A percentile compares a stretch with the other conserved stretches of the same genome.
Conservation (phyloP, 129 eudicot genomes). For the Logfia minima region DNA sequence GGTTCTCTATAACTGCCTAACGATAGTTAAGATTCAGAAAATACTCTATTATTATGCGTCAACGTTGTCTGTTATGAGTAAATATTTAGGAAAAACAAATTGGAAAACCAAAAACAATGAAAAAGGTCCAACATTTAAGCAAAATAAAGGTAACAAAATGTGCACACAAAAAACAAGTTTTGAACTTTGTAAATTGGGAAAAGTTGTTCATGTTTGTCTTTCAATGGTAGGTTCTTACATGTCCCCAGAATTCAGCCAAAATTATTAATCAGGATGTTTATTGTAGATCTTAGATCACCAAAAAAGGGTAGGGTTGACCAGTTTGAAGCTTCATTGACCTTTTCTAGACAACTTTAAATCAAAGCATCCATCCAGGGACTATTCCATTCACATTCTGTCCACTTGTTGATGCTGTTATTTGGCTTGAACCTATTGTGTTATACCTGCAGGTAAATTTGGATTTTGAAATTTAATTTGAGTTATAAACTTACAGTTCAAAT, state of each 20-base stretch:
- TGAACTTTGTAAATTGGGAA: constrained; percentile 29
- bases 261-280: constrained; percentile 32
- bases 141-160: constrained; percentile 12
- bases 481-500: neutral
- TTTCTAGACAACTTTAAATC: constrained; percentile 14
- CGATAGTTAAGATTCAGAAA: too few relatives aligned
- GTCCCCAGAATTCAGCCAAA: constrained; percentile 32
- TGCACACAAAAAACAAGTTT: constrained; percentile 33
- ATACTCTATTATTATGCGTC: too few relatives aligned
- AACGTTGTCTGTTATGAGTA: neutral
- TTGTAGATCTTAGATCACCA: constrained; percentile 33
- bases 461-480: neutral
- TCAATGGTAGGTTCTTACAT: constrained; percentile 35
- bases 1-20: too few relatives aligned
- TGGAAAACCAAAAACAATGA: neutral
- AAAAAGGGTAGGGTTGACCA: constrained; percentile 30
- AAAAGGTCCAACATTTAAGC: neutral
- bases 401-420: constrained; percentile 54
- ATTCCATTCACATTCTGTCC: constrained; percentile 71
- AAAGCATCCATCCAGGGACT: constrained; percentile 92
- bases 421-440: constrained; percentile 55
- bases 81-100: neutral
- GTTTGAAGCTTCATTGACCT: constrained; percentile 36
- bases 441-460: constrained; percentile 52
- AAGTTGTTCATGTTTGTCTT: constrained; percentile 30